Evolutionary conservation across 345 rosid species (phyloP), one percentile per base, ranked within the genome.

Genomic region (Barbarea vulgaris): DNA sequence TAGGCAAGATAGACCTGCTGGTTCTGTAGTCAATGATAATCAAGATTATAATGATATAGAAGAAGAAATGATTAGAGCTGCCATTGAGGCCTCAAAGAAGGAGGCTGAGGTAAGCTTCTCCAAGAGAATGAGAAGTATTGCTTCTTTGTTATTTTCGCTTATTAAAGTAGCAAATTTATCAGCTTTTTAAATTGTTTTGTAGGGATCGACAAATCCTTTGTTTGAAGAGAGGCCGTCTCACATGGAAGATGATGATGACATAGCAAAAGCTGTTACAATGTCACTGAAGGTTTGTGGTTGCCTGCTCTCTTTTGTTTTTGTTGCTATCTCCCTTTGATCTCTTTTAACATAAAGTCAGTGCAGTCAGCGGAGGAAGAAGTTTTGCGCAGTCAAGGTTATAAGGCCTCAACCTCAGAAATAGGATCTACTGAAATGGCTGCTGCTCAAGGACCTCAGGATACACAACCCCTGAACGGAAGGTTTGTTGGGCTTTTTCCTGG

Each of bases 31-130:
- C 69, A 83, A 83, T 76, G 68, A 78, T 72, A 69, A 78, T 71
- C 87, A 83, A 25, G 96, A 87, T 70, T 74, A 81, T 81, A 83
- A 87, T 87, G 99, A 93, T 67, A 88, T 93, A 54, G 99, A 96
- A 84, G 99, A 96, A 86, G 93, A 96, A 82, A 96, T 96, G 99
- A 71, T 96, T 78, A 82, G 78, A 72, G 99, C 98, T 83, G 99
- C 99, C 72, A 93, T 96, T 64, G 99, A 96, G 88, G 99, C 99
- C 77, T 96, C 99, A 36, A 96, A 82, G 72, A 69, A 44, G 74
- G 98, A 91, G 51, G 88, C 83, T 75, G 85, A 79, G 88, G 94
- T 86, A 74, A 79, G 65, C 46, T 50, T 64, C 59, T 77, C 28
- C 7, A 34, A 47, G 68, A 62, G 60, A 60, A 48, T 60, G 19